Conservation (phyloP, 2,329 filamentous ascomycete species). For the Apiospora rasikravindrae region DNA sequence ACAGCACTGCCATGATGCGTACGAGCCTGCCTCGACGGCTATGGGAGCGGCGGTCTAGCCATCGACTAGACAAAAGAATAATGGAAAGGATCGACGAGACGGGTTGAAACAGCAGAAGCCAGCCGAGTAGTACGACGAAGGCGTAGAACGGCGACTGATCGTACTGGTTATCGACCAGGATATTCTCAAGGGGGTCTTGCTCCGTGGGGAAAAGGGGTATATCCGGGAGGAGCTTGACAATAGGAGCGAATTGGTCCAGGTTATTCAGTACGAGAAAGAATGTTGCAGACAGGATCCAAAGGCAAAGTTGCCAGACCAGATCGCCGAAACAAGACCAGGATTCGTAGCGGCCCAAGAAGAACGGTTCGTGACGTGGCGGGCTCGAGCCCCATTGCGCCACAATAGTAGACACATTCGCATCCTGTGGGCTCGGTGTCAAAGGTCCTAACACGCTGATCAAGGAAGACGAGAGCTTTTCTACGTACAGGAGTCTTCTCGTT, state of each 20-base stretch:
- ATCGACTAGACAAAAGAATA: not conserved
- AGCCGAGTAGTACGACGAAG: not conserved
- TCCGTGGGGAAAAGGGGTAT: too few species aligned
- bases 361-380: not conserved
- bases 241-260: not conserved
- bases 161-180: not conserved
- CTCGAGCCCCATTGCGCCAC: not conserved
- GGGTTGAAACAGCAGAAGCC: not conserved
- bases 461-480: not conserved
- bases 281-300: not conserved
- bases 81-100: not conserved
- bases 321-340: not conserved
- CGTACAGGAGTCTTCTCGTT: not conserved
- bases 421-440: not conserved
- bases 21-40: not conserved
- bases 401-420: not conserved
- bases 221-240: too few species aligned
- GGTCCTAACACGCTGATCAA: not conserved
- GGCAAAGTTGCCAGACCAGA: not conserved
- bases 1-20: not conserved
- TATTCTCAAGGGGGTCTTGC: not conserved
- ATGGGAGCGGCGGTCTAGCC: not conserved
- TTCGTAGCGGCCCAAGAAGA: not conserved
- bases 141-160: not conserved
- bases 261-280: not conserved